Evolutionary conservation across 192 early-diverging fungal genomes (phyloP), one percentile per base, ranked within the genome.

Genomic region (Dimargaris cristalligena): DNA sequence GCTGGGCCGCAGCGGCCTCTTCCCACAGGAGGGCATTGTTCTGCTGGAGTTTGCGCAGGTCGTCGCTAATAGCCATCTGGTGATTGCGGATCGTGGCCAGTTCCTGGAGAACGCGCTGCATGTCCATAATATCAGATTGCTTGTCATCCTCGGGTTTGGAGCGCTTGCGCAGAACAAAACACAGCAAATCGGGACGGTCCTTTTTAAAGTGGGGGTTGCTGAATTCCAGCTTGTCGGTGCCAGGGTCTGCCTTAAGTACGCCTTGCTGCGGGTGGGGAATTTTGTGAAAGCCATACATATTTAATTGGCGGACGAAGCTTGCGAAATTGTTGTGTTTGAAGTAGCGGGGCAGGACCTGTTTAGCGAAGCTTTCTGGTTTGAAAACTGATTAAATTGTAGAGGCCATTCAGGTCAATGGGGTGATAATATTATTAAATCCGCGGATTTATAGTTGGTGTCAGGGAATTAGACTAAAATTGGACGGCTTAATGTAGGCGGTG

Each of bases 221-320:
- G 68, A 98, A 98, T 70, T 97, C 91, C 86, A 85, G 92, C 52
- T 79, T 74, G 67, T 97, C 94, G 0, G 86, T 77, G 28, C 78
- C 78, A 1, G 74, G 77, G 22, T 88, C 86, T 4, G 86, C 69
- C 4, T 81, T 75, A 33, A 96, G 74, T 1, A 89, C 87, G 31
- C 94, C 94, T 51, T 91, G 87, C 59, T 90, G 86, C 16, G 93
- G 65, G 66, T 94, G 89, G n/a, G 90, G 92, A 16, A 95, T 80
- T 59, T 98, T 98, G 71, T 92, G 92, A 62, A 99, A 99, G 16
- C 89, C 95, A 64, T 99, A 94, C 86, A 92, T 84, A 65, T 94
- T 94, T 13, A 93, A 74, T 64, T 94, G 91, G 28, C 90, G 81
- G 0, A 92, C 90, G 79, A 92, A 94, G 30, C 80, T 84, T 23